These are phyloP conservation scores for Trichosanthes cucumerina DNA, from an alignment of 306 rosid species.

Conservation along the genomic window DNA sequence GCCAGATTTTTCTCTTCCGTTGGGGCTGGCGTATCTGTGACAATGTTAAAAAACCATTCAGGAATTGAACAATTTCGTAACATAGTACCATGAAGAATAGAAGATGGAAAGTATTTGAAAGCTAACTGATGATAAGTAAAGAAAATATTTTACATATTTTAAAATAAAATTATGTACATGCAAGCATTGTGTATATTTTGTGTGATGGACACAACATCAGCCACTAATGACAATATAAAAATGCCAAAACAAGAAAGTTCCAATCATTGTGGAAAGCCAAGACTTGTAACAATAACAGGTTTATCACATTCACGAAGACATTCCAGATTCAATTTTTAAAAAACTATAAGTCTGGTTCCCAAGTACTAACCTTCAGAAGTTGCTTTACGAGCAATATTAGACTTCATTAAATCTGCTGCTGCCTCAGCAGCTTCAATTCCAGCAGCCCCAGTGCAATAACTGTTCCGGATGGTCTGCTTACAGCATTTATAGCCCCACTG, in stretches of 20 bases:
- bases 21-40: constrained; percentile 29
- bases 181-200: background rate
- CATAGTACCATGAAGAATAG: background rate
- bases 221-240: background rate
- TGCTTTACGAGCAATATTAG: constrained; percentile 50
- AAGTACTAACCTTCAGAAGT: constrained; percentile 35
- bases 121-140: background rate
- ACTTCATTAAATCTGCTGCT: constrained; percentile 40
- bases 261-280: no score
- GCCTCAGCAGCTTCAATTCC: constrained; percentile 54
- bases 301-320: background rate
- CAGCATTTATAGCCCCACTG: constrained; percentile 73
- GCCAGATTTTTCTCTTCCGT: constrained; percentile 49
- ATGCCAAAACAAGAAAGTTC: background rate
- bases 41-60: background rate
- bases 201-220: background rate
- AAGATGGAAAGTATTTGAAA: background rate
- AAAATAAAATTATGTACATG: background rate
- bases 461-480: constrained; percentile 37
- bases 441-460: constrained; percentile 53
- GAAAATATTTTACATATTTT: no score
- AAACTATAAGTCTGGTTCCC: background rate
- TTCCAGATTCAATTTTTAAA: background rate
- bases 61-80: background rate
- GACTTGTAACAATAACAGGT: background rate